These are phyloP conservation scores for Suillus luteus DNA, from an alignment of 768 basidiomycete species.

Conservation along the genomic window DNA sequence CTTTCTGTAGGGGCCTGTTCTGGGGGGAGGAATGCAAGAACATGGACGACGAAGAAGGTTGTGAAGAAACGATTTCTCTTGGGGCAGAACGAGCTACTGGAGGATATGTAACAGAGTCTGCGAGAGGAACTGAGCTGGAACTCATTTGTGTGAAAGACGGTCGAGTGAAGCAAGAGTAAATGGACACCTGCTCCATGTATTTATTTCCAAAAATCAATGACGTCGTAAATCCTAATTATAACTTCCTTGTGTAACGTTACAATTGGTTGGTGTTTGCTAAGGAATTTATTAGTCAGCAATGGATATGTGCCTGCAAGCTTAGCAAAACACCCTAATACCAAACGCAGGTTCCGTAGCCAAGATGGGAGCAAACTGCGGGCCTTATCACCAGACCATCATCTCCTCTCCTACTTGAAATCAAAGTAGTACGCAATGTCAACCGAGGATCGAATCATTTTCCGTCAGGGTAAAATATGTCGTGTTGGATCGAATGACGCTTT, in stretches of 20 bases:
- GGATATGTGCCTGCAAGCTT: neutral
- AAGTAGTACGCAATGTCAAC: conserved; percentile 21
- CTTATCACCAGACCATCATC: neutral
- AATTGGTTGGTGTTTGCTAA: too few relatives aligned
- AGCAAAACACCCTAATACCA: neutral
- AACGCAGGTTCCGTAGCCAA: neutral
- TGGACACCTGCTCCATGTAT: neutral
- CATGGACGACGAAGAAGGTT: conserved; percentile 21
- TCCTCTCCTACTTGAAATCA: conserved; percentile 1
- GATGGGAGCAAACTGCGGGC: neutral
- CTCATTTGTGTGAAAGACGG: neutral
- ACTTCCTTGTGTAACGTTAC: neutral
- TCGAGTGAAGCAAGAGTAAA: neutral
- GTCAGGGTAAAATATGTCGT: neutral
- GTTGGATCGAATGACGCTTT: neutral
- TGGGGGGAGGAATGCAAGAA: conserved; percentile 9
- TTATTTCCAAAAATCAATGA: neutral
- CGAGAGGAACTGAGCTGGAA: neutral
- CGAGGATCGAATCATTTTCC: conserved; percentile 18
- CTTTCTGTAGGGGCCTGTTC: neutral
- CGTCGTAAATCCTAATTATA: conserved; percentile 2
- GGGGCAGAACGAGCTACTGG: conserved; percentile 10
- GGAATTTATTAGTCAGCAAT: neutral
- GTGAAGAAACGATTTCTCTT: conserved; percentile 19
- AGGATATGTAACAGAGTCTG: conserved; percentile 10